Conservation (phyloP, 2,329 filamentous ascomycete species). For the Fusarium gaditjirri region DNA sequence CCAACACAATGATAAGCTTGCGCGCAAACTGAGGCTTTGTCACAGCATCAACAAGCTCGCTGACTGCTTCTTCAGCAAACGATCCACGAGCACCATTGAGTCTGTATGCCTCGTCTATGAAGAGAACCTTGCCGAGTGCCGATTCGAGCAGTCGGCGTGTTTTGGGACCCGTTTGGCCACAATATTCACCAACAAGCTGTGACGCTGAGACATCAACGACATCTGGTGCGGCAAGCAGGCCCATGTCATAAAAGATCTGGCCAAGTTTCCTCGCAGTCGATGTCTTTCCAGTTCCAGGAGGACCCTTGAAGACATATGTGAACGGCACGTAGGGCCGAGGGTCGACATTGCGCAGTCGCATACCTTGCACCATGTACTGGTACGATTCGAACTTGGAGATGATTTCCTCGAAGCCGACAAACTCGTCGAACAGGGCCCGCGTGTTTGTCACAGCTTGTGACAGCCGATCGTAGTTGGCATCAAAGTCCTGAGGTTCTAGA, state of each 20-base stretch:
- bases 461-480: conserved; percentile 66
- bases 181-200: conserved; percentile 73
- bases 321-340: conserved; percentile 66
- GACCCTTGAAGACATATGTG: conserved; percentile 74
- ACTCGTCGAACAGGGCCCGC: conserved; percentile 65
- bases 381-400: conserved; percentile 66
- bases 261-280: conserved; percentile 76
- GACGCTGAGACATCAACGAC: conserved; percentile 74
- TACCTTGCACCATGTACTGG: conserved; percentile 62
- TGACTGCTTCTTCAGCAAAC: conserved; percentile 66
- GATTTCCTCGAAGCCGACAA: conserved; percentile 68
- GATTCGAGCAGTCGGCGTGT: conserved; percentile 68
- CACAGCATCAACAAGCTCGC: conserved; percentile 61
- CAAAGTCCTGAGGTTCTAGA: conserved; percentile 59
- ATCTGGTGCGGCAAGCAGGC: conserved; percentile 68
- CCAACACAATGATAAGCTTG: conserved; percentile 73
- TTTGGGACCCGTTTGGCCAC: conserved; percentile 76
- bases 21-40: conserved; percentile 66
- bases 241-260: conserved; percentile 78
- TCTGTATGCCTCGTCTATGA: conserved; percentile 78
- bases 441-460: conserved; percentile 56
- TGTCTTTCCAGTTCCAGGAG: conserved; percentile 76
- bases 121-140: conserved; percentile 73
- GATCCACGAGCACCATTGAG: conserved; percentile 60
- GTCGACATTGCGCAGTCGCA: conserved; percentile 64